Percentiles rank a stretch among this genome's conserved stretches.
Conservation (phyloP, 176 grass and related monocot species). For the Oryza nivara region DNA sequence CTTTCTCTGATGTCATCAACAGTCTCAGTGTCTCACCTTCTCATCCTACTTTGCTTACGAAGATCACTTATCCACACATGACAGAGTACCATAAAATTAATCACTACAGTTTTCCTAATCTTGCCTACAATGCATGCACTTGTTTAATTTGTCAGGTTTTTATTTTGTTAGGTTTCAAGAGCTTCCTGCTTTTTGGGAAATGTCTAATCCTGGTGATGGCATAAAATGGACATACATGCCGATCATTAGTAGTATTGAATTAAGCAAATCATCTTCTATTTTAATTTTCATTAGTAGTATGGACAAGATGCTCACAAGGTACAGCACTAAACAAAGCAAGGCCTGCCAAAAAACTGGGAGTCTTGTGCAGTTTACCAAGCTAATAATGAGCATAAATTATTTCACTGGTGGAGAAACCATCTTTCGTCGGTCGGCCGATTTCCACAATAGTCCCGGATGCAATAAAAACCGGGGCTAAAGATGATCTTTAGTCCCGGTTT, state of each 20-base stretch:
- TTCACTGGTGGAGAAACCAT: no score
- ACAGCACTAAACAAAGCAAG: constrained; percentile 25
- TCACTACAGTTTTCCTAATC: constrained; percentile 7
- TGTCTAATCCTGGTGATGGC: background rate
- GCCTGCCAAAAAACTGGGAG: constrained; percentile 11
- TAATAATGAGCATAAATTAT: constrained; percentile 35
- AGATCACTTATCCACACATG: constrained; percentile 33
- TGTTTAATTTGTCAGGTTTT: no score
- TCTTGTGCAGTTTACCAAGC: constrained; percentile 23
- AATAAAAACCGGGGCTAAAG: no score
- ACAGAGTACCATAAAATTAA: constrained; percentile 3
- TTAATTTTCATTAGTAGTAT: background rate
- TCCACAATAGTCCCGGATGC: no score
- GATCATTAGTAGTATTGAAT: background rate
- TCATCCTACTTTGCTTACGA: background rate
- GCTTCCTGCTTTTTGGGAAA: background rate
- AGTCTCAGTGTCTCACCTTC: background rate
- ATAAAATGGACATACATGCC: background rate
- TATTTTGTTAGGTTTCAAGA: background rate
- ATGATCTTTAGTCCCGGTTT: no score
- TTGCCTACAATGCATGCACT: background rate
- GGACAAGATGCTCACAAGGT: background rate
- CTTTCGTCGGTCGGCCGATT: no score
- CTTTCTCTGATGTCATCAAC: constrained; percentile 23
- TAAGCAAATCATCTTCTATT: background rate